A percentile compares a stretch with the other conserved stretches of the same genome.
phyloP scores from a whole-genome alignment of 2,329 filamentous ascomycete genomes.

The Xylariaceae sp. region DNA sequence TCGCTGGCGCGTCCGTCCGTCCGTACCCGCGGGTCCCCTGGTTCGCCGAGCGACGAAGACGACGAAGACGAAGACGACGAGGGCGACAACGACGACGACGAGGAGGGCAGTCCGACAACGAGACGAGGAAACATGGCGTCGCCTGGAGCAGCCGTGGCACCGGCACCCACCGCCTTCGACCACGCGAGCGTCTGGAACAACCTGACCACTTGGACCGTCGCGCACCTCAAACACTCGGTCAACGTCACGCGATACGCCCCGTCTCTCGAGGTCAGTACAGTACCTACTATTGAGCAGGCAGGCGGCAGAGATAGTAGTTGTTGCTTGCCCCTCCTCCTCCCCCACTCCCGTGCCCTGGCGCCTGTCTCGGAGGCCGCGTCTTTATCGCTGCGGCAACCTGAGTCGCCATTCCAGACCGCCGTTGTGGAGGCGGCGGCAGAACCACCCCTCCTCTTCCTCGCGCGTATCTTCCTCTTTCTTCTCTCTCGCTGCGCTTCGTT shows the following conservation, averaged over 20 bases:
- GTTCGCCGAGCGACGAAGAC: no score
- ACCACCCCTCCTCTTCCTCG: no score
- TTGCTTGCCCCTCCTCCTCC: not conserved
- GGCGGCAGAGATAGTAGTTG: no score
- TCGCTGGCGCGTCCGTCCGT: no score
- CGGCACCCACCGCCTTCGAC: conserved; percentile 27
- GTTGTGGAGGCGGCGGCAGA: no score
- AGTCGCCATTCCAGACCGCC: not conserved
- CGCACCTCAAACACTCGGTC: conserved; percentile 34
- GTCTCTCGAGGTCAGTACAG: conserved; percentile 44
- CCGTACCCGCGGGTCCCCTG: no score
- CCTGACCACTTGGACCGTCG: conserved; percentile 45
- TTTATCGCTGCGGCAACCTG: not conserved
- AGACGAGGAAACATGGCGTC: conserved; percentile 27
- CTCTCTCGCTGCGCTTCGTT: no score
- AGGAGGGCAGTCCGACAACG: no score
- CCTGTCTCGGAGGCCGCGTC: not conserved
- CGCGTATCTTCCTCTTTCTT: no score
- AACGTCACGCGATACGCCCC: conserved; percentile 55
- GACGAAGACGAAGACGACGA: no score
- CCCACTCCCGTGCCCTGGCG: not conserved
- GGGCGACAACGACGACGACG: no score
- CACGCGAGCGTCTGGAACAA: conserved; percentile 43
- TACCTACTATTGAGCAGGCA: no score
- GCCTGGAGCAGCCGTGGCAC: conserved; percentile 20